Evolutionary conservation across 257 asterid species (phyloP).

Genomic region (Solanum piurae): DNA sequence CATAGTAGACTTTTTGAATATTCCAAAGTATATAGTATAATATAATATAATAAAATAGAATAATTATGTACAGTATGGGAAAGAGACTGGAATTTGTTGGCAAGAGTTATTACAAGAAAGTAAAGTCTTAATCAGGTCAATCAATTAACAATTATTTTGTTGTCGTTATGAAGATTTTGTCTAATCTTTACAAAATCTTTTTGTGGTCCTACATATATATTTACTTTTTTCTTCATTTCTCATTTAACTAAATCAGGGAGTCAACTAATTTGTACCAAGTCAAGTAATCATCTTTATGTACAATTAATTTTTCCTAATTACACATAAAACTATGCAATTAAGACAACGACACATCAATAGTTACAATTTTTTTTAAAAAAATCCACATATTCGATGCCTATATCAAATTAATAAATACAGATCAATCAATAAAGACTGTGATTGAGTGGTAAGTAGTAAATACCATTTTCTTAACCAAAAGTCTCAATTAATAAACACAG

Average conservation of each 20-base stretch:
- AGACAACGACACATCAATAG: background rate
- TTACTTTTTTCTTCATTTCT: background rate
- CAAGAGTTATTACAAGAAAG: slow-evolving; percentile 4
- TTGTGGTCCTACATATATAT: background rate
- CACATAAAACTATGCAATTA: background rate
- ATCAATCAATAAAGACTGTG: no score
- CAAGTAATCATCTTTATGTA: background rate
- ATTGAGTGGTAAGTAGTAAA: no score
- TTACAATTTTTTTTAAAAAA: background rate
- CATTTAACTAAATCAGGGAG: background rate
- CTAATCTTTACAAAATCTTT: slow-evolving; percentile 2
- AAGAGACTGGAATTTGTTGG: slow-evolving; percentile 4
- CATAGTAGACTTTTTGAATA: background rate
- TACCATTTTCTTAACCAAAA: no score
- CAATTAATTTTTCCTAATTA: background rate
- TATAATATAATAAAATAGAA: background rate
- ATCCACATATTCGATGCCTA: background rate
- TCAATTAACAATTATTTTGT: background rate
- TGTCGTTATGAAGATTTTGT: slow-evolving; percentile 8
- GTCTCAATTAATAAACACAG: no score
- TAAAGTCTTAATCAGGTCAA: background rate
- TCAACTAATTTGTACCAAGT: background rate
- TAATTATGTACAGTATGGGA: background rate
- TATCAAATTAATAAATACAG: background rate
- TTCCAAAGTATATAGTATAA: background rate